Conservation (phyloP, 441 rosid genomes). For the Kokia cookei region DNA sequence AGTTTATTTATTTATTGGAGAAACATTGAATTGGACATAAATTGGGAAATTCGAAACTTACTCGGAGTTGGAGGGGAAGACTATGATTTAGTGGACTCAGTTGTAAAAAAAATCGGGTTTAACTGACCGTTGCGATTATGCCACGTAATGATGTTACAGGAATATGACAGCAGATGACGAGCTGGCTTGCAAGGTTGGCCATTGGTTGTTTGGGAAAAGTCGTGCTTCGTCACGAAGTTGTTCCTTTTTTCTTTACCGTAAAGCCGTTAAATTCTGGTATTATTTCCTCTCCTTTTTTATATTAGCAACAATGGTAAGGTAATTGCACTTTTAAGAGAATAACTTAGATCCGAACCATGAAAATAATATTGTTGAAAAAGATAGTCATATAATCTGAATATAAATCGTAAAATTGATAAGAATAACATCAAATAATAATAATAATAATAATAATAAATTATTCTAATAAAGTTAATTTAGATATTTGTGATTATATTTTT, state of each 20-base stretch:
- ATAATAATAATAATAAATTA: too few species aligned
- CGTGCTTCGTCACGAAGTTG: background rate
- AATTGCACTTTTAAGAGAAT: too few species aligned
- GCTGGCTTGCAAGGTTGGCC: background rate
- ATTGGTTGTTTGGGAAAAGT: background rate
- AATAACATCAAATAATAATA: too few species aligned
- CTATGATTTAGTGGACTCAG: background rate
- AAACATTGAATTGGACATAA: background rate
- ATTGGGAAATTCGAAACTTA: background rate
- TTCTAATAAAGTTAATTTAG: too few species aligned
- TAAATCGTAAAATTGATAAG: too few species aligned
- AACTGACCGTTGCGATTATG: background rate
- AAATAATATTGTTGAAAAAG: too few species aligned
- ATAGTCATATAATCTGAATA: too few species aligned
- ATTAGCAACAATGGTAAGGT: too few species aligned
- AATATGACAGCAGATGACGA: background rate
- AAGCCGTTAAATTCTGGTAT: too few species aligned
- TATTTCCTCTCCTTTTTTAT: too few species aligned
- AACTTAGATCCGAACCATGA: too few species aligned
- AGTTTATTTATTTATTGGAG: background rate
- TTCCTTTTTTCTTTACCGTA: background rate
- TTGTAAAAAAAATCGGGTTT: background rate
- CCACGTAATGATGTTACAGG: background rate
- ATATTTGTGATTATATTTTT: too few species aligned
- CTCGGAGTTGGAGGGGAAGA: background rate